These are phyloP conservation scores for Fusarium torulosum DNA, from an alignment of 2,329 filamentous ascomycete species.

Conservation along the genomic window DNA sequence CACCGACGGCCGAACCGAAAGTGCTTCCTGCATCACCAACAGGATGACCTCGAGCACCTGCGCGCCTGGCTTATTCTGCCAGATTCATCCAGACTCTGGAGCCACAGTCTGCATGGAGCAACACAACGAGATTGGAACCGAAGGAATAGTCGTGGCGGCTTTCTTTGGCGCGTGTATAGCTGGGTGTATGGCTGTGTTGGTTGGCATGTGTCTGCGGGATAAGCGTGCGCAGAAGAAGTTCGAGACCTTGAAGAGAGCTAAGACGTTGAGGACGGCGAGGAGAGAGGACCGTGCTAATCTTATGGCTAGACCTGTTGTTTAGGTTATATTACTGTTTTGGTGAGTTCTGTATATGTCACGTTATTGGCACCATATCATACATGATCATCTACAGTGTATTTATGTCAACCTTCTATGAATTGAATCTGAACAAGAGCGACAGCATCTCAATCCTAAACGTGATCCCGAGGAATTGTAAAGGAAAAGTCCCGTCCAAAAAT, in stretches of 20 bases:
- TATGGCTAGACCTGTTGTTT: not conserved
- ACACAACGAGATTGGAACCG: slow-evolving; percentile 14
- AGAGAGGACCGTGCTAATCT: slow-evolving; percentile 5
- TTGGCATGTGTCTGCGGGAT: slow-evolving; percentile 11
- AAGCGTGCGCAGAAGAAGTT: slow-evolving; percentile 13
- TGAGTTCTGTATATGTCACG: too few relatives aligned
- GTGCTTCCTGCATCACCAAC: slow-evolving; percentile 14
- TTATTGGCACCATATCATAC: too few relatives aligned
- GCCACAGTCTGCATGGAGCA: slow-evolving; percentile 15
- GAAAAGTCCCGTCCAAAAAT: not conserved
- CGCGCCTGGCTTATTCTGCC: slow-evolving; percentile 15
- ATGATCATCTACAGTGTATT: too few relatives aligned
- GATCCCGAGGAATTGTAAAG: not conserved
- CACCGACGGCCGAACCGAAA: slow-evolving; percentile 20
- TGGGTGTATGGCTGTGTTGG: slow-evolving; percentile 8
- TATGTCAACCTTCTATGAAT: too few relatives aligned
- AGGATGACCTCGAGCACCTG: slow-evolving; percentile 27
- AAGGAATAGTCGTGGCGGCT: slow-evolving; percentile 14
- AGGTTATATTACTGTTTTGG: too few relatives aligned
- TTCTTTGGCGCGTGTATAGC: slow-evolving; percentile 15
- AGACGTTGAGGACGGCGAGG: slow-evolving; percentile 11
- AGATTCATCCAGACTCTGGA: slow-evolving; percentile 18
- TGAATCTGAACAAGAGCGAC: too few relatives aligned
- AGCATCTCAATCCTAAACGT: not conserved
- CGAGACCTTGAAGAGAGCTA: slow-evolving; percentile 8